Evolutionary conservation across 495 filamentous ascomycete genomes (phyloP).

Genomic region (Xylaria flabelliformis): DNA sequence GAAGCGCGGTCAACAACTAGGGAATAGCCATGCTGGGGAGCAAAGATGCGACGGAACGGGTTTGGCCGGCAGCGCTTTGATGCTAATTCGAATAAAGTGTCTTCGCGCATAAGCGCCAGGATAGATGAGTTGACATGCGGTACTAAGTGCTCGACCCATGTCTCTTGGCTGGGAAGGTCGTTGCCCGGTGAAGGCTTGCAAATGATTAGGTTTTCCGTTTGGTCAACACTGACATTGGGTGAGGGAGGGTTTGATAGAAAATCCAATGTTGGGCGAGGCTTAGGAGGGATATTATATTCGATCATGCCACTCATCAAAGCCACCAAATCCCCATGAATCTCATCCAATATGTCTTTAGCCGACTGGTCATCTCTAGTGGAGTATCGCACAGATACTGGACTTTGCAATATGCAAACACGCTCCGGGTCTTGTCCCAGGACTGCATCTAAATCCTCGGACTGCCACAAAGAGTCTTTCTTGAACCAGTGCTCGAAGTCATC

Average conservation of each 20-base stretch:
- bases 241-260: not conserved
- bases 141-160: conserved; percentile 52
- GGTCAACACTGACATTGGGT: conserved; percentile 67
- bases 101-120: conserved; percentile 56
- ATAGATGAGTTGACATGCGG: conserved; percentile 71
- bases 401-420: conserved; percentile 80
- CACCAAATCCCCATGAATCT: conserved; percentile 70
- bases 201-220: conserved; percentile 68
- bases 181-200: conserved; percentile 80
- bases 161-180: conserved; percentile 58
- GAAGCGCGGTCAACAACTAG: not conserved
- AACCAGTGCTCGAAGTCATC: conserved; percentile 89
- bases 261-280: conserved; percentile 55
- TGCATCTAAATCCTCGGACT: conserved; percentile 84
- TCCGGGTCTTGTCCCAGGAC: conserved; percentile 84
- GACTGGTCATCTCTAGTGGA: conserved; percentile 77
- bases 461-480: conserved; percentile 91
- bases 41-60: conserved; percentile 16
- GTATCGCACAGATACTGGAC: conserved; percentile 79
- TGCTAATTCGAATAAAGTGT: conserved; percentile 15
- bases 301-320: conserved; percentile 10
- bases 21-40: conserved; percentile 8
- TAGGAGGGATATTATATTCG: conserved; percentile 51
- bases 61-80: conserved; percentile 18
- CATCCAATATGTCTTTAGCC: conserved; percentile 77